A percentile compares a stretch with the other conserved stretches of the same genome.
Conservation (phyloP, 805 yeast species). For the Cyberlindnera euphorbiae region DNA sequence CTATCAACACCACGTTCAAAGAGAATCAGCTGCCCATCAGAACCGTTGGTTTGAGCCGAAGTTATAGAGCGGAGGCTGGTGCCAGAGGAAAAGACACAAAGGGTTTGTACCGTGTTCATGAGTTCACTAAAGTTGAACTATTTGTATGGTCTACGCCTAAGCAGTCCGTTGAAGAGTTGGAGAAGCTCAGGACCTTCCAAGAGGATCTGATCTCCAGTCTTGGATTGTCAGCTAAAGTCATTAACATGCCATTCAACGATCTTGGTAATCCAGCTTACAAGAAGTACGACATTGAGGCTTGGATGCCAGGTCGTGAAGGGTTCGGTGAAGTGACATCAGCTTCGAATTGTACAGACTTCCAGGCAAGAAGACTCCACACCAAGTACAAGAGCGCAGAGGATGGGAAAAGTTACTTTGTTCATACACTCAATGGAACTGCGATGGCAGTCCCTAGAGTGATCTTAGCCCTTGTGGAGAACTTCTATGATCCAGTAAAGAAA, state of each 20-base stretch:
- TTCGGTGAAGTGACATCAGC: slow-evolving; percentile 94
- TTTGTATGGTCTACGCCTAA: slow-evolving; percentile 63
- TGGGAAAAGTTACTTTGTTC: slow-evolving; percentile 46
- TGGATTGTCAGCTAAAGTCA: slow-evolving; percentile 75
- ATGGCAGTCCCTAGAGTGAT: slow-evolving; percentile 92
- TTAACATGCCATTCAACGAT: slow-evolving; percentile 87
- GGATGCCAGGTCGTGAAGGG: slow-evolving; percentile 94
- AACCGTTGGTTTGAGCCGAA: slow-evolving; percentile 76
- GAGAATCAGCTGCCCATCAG: slow-evolving; percentile 46
- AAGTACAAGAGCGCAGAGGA: slow-evolving; percentile 37
- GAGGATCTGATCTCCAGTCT: slow-evolving; percentile 54
- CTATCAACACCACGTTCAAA: slow-evolving; percentile 45
- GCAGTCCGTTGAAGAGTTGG: slow-evolving; percentile 47
- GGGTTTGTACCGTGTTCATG: slow-evolving; percentile 93
- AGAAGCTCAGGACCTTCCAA: slow-evolving; percentile 61
- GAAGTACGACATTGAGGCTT: slow-evolving; percentile 91
- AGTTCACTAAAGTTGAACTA: slow-evolving; percentile 90
- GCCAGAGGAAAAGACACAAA: slow-evolving; percentile 90
- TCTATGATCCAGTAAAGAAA: slow-evolving; percentile 55
- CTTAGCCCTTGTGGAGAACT: slow-evolving; percentile 84
- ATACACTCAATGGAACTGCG: slow-evolving; percentile 93
- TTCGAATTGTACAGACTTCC: slow-evolving; percentile 90
- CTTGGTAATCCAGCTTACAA: slow-evolving; percentile 90
- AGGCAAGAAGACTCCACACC: slow-evolving; percentile 77
- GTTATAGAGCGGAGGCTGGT: slow-evolving; percentile 96